Evolutionary conservation across 2,329 filamentous ascomycete genomes (phyloP).

Genomic region (Berkeleyomyces rouxiae): DNA sequence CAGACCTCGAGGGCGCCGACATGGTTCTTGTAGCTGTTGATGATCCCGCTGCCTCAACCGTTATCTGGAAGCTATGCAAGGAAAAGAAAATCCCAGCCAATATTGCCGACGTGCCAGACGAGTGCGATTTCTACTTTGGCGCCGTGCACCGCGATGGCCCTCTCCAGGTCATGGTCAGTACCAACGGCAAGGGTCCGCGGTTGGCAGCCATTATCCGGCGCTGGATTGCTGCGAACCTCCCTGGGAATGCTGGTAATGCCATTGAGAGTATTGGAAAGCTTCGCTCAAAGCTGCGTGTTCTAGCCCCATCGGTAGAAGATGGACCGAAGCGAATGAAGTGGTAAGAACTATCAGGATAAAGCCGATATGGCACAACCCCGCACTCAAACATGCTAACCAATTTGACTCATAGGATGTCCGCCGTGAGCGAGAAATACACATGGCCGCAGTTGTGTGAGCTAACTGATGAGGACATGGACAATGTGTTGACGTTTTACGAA

Average conservation of each 20-base stretch:
- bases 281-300: slow-evolving; percentile 58
- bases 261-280: slow-evolving; percentile 72
- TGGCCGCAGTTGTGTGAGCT: slow-evolving; percentile 73
- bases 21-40: slow-evolving; percentile 93
- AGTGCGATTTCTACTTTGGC: slow-evolving; percentile 98
- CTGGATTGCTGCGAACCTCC: slow-evolving; percentile 62
- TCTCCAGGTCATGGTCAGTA: slow-evolving; percentile 95
- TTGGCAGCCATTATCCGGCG: slow-evolving; percentile 73
- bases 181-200: slow-evolving; percentile 88
- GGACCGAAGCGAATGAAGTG: slow-evolving; percentile 83
- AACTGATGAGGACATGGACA: slow-evolving; percentile 70
- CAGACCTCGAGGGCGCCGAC: slow-evolving; percentile 64
- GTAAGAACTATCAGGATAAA: slow-evolving; percentile 28
- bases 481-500: slow-evolving; percentile 59
- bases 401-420: slow-evolving; percentile 56
- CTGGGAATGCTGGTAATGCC: slow-evolving; percentile 65
- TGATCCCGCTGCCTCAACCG: slow-evolving; percentile 75
- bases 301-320: slow-evolving; percentile 56
- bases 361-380: neutral
- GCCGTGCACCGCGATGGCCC: slow-evolving; percentile 90
- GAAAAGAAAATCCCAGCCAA: slow-evolving; percentile 72
- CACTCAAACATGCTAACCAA: slow-evolving; percentile 6
- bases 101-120: slow-evolving; percentile 88
- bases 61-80: slow-evolving; percentile 89
- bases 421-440: slow-evolving; percentile 72